Evolutionary conservation across 768 basidiomycete genomes (phyloP), one percentile per base, ranked within the genome.

Genomic region (Pseudohyphozyma bogoriensis): DNA sequence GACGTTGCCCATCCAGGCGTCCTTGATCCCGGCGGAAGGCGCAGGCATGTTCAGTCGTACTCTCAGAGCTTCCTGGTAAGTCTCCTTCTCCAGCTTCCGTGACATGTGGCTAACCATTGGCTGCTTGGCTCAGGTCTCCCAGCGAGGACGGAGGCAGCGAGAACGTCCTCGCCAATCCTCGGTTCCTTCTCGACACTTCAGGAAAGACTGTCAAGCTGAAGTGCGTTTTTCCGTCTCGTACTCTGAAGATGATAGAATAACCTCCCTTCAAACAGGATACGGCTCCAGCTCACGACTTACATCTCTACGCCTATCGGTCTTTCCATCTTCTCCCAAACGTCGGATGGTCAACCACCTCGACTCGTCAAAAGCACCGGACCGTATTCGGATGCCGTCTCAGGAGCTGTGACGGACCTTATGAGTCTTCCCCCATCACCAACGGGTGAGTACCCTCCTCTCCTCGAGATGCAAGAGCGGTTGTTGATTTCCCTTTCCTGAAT

Each of bases 21-120:
- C 75, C 51, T 66, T 81, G 0, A 85, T 95, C 28, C 82, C 84
- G 0, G 81, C 84, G 59, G 93, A 97, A 75, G 91, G 89, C 0
- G 88, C 90, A 0, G 92, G 91, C 0, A 88, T 95, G 89, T 93
- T 59, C 71, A 75, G 74, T 26, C 85, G 86, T 66, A 70, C 77
- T 0, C 66, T 85, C 3, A 79, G 76, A n/a, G 89, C 88, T 5
- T 74, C 77, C 40, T 97, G 92, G 92, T 87, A 62, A 54, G 81
- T n/a, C 13, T 24, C 33, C 1, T 10, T 46, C 32, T 51, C 12
- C 4, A 4, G 32, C 7, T 2, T 36, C 33, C 3, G 26, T 12
- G 9, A 2, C 26, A 6, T 20, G 1, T 2, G 4, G 9, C 13
- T 9, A 11, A n/a, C 20, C 20, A 11, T 11, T 51, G 33, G 26